Conservation (phyloP, 805 yeast species). For the Kluyveromyces aestuarii region DNA sequence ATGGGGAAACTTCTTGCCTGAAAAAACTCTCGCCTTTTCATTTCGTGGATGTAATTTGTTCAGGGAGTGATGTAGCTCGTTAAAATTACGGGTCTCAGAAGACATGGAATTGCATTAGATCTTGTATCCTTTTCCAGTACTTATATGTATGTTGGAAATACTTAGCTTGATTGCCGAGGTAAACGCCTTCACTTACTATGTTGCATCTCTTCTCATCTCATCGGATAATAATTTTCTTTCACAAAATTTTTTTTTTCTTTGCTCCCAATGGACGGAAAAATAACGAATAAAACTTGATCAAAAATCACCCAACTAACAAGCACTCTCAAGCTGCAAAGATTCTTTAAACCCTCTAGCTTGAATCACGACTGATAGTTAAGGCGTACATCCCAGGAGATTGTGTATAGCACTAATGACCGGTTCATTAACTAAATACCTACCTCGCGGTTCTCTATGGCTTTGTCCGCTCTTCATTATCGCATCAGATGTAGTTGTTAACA, state of each 20-base stretch:
- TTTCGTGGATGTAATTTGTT: not conserved
- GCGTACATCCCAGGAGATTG: not conserved
- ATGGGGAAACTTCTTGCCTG: constrained; percentile 6
- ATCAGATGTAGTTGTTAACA: constrained; percentile 9
- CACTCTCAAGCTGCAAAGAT: too few species aligned
- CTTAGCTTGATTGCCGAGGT: not conserved
- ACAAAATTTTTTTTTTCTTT: too few species aligned
- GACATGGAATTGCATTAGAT: not conserved
- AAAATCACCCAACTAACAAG: not conserved
- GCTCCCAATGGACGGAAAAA: not conserved
- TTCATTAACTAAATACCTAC: constrained; percentile 8
- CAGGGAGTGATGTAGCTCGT: not conserved
- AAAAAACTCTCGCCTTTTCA: not conserved
- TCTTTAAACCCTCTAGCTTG: too few species aligned
- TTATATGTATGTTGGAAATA: not conserved
- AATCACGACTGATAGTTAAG: too few species aligned
- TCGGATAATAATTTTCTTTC: not conserved
- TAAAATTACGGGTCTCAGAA: not conserved
- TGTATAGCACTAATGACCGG: not conserved
- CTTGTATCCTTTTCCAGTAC: not conserved
- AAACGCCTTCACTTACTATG: too few species aligned
- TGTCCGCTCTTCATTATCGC: constrained; percentile 14
- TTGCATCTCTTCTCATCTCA: not conserved
- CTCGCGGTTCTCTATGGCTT: constrained; percentile 12
- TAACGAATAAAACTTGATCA: not conserved